Evolutionary conservation across 2,329 filamentous ascomycete species (phyloP), one percentile per base, ranked within the genome.

Genomic region (Lecanosticta acicola): DNA sequence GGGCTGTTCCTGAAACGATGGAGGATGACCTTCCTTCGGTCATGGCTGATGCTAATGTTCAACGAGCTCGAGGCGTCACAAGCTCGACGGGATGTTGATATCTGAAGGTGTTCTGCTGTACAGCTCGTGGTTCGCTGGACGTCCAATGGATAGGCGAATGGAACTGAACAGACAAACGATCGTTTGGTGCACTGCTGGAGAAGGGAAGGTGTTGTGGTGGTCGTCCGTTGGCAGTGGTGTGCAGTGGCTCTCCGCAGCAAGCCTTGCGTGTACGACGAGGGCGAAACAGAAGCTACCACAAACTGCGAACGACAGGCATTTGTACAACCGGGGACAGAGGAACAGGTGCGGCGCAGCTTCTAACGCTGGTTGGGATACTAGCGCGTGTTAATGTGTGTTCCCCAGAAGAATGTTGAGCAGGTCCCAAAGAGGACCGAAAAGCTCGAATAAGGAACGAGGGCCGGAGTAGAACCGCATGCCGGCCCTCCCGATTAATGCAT

Each of bases 311-410:
- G 40, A 42, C 40, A 42, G 39, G 45, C 45, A 47, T 41, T 43
- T 47, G 45, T 47, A 47, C 45, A 18, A 47, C 39, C 16, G 33
- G 32, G 14, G 24, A 29, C 24, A 29, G 24, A 29, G 11, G 24
- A 29, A 4, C 42, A 32, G 37, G 10, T 29, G 24, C 24, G 24
- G 24, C 24, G 33, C 45, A 36, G 16, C 33, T 38, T 18, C 35
- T 45, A 26, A 45, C 36, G 43, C 46, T 37, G 41, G 46, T 49
- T 49, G 46, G 40, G 46, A 49, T 45, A 24, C 38, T 45, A 49
- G 46, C 46, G 40, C 37, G 46, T 41, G 35, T 37, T 41, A 41
- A 45, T 29, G 32, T 16, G 20, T 18, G 36, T 40, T 19, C 17
- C 43, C 26, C 37, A 3, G 43, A 39, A 40, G 34, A 45, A 37